Base-by-base conservation (phyloP, 306 rosid genomes). In the Cajanus cajan region DNA sequence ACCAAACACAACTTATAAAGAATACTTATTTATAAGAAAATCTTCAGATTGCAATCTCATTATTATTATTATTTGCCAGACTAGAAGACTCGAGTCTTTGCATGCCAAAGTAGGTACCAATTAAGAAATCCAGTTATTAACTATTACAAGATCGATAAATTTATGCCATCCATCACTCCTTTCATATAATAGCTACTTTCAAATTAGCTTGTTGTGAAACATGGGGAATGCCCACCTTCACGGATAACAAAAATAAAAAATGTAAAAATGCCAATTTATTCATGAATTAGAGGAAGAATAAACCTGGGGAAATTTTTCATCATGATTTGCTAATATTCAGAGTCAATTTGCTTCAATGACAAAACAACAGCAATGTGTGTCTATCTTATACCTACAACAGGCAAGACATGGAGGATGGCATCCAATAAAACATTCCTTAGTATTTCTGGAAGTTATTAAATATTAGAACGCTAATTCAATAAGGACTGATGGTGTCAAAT, bases 241-340 rank as follows among this genome's bases (percentile, higher is more conserved):
- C 2, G 28, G n/a, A 50, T 19, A 7, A 79, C 37, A 79, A 50
- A 44, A 43, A 33, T 7, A 7, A 79, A 48, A 44, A 43, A 62
- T 4, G 41, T 28, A 58, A 22, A 58, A 58, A 45, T 28, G 43
- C 31, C 52, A 70, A 48, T 63, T 71, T 69, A 69, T 19, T 69
- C 71, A 16, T 44, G 50, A 28, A 68, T 78, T 68, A 78, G 50
- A 61, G 63, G 44, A 54, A 78, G 66, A 54, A 70, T 15, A 78
- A 33, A 21, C 70, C 64, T 33, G 39, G 62, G 57, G 34, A 31
- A 57, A 57, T 31, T 4, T 70, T 45, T 70, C 70, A 79, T 59
- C 77, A 79, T 31, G 62, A 47, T 52, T 70, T 79, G 54, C 41
- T 79, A 59, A 69, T 37, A 55, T 78, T 68, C 68, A 68, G 70